Percentiles rank a stretch among this genome's conserved stretches.
Evolutionary conservation across 192 early-diverging fungal genomes (phyloP).

Genomic region (Coemansia umbellata): DNA sequence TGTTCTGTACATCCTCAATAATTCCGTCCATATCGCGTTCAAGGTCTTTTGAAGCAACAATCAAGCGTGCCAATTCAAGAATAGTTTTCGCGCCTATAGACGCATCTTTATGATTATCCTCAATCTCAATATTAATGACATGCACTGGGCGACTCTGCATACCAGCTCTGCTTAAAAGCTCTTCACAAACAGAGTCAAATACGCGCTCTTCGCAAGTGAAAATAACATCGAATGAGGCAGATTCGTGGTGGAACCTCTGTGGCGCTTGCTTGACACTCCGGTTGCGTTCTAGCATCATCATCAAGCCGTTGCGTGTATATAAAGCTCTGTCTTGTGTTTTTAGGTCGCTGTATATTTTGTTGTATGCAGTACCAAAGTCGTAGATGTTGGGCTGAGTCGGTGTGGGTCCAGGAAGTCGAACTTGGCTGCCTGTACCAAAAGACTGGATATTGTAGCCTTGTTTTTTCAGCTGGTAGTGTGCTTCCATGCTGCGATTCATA

Average conservation of each 20-base stretch:
- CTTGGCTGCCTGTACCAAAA: slow-evolving; percentile 87
- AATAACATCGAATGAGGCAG: slow-evolving; percentile 79
- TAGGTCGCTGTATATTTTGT: slow-evolving; percentile 82
- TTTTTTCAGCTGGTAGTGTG: slow-evolving; percentile 70
- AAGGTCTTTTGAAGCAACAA: slow-evolving; percentile 58
- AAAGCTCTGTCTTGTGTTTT: slow-evolving; percentile 61
- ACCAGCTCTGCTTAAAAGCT: slow-evolving; percentile 69
- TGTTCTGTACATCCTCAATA: slow-evolving; percentile 66
- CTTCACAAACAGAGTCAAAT: slow-evolving; percentile 91
- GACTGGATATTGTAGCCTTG: slow-evolving; percentile 80
- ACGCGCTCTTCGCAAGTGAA: slow-evolving; percentile 96
- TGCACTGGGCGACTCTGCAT: slow-evolving; percentile 70
- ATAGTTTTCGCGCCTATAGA: slow-evolving; percentile 80
- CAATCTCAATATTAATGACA: slow-evolving; percentile 94
- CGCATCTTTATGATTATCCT: slow-evolving; percentile 91
- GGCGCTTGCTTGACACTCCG: slow-evolving; percentile 86
- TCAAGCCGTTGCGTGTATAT: slow-evolving; percentile 83
- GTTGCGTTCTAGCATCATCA: slow-evolving; percentile 93
- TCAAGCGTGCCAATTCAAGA: slow-evolving; percentile 68
- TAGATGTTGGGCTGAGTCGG: slow-evolving; percentile 88
- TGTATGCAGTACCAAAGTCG: slow-evolving; percentile 89
- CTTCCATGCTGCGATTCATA: slow-evolving; percentile 98
- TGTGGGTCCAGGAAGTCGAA: slow-evolving; percentile 85
- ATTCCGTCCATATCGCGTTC: slow-evolving; percentile 83
- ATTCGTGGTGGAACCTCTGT: slow-evolving; percentile 78